Evolutionary conservation across 2,329 filamentous ascomycete genomes (phyloP).

Genomic region (Calonectria naviculata): DNA sequence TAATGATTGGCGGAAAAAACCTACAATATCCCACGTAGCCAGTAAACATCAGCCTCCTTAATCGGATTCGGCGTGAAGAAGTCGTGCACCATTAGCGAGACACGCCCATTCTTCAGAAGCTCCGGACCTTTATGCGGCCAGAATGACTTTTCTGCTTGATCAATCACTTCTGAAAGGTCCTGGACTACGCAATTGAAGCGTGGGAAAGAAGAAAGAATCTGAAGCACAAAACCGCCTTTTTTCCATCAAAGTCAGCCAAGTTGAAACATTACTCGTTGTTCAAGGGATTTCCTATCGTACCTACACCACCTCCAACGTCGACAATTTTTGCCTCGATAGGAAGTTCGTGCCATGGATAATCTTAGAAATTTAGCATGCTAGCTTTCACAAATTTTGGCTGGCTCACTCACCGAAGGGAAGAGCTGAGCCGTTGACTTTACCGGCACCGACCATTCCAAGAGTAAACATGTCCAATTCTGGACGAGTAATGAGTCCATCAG

Average conservation of each 20-base stretch:
- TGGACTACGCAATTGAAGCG: neutral
- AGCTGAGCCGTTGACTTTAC: neutral
- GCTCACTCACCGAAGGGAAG: neutral
- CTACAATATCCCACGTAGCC: neutral
- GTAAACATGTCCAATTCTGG: neutral
- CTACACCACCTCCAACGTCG: neutral
- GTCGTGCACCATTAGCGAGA: neutral
- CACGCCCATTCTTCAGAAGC: neutral
- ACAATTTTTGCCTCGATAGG: neutral
- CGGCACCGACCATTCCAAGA: neutral
- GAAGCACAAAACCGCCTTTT: neutral
- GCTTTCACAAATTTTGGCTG: no score
- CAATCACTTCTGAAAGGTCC: neutral
- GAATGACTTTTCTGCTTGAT: neutral
- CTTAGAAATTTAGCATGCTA: neutral
- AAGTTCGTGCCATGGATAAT: neutral
- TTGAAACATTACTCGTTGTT: neutral
- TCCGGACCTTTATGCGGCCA: neutral
- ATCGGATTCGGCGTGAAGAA: neutral
- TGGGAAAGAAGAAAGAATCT: neutral
- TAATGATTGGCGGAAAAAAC: neutral
- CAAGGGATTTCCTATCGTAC: neutral
- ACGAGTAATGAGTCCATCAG: neutral
- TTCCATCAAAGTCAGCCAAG: neutral
- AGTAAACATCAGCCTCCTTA: neutral